Conservation (phyloP, 2,329 filamentous ascomycete genomes). For the Phialemonium atrogriseum region DNA sequence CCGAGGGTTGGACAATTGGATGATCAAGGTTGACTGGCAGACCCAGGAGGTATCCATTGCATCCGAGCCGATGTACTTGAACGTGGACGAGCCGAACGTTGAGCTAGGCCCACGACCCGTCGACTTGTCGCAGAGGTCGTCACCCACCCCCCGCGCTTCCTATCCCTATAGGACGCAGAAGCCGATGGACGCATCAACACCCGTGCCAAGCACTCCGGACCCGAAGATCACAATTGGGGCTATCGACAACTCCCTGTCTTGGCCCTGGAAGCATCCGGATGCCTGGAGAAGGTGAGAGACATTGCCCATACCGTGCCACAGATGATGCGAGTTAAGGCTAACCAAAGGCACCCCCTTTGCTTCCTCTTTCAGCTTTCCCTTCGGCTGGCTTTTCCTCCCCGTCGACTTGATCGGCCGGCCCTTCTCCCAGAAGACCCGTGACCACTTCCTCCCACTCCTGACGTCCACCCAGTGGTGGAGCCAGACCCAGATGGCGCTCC, state of each 20-base stretch:
- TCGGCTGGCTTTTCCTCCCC: constrained; percentile 95
- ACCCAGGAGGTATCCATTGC: constrained; percentile 76
- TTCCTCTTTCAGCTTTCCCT: constrained; percentile 64
- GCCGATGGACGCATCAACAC: constrained; percentile 69
- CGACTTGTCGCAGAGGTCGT: constrained; percentile 34
- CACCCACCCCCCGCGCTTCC: constrained; percentile 33
- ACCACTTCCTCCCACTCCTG: constrained; percentile 91
- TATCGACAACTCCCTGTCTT: constrained; percentile 96
- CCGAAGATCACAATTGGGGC: constrained; percentile 73
- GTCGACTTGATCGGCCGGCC: constrained; percentile 94
- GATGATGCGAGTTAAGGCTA: too few relatives aligned
- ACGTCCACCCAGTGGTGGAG: constrained; percentile 97
- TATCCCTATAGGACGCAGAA: constrained; percentile 71
- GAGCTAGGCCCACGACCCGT: constrained; percentile 56
- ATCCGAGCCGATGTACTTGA: constrained; percentile 66
- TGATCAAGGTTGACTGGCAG: constrained; percentile 92
- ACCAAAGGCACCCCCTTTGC: constrained; percentile 1
- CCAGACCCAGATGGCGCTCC: constrained; percentile 80
- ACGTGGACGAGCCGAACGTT: constrained; percentile 44
- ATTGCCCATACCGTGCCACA: not conserved
- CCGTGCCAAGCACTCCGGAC: constrained; percentile 30
- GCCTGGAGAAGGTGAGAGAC: constrained; percentile 55
- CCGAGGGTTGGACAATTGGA: constrained; percentile 95
- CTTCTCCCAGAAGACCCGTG: constrained; percentile 86
- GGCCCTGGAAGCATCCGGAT: constrained; percentile 98